These are phyloP conservation scores for Mycena vulgaris DNA, from an alignment of 768 basidiomycete genomes.

Conservation along the genomic window DNA sequence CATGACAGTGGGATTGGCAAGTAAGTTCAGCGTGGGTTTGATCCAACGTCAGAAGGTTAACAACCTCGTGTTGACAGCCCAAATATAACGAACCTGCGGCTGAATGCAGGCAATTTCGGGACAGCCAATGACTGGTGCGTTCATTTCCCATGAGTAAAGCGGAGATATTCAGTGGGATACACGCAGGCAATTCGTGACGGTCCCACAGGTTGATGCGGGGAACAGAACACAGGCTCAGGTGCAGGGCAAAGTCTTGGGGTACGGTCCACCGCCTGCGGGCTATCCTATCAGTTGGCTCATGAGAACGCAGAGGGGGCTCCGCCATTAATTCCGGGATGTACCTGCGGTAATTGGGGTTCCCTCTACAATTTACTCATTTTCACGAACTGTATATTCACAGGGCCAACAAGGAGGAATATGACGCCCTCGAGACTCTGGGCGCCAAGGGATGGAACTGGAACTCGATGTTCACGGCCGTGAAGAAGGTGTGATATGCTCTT, in stretches of 20 bases:
- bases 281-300: background rate
- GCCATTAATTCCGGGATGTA: conserved; percentile 33
- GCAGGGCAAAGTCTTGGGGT: conserved; percentile 28
- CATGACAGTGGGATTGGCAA: conserved; percentile 26
- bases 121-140: conserved; percentile 27
- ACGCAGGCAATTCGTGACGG: conserved; percentile 28
- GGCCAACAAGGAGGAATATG: conserved; percentile 26
- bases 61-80: background rate
- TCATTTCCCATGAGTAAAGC: background rate
- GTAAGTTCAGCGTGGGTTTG: background rate
- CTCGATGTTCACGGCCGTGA: conserved; percentile 19
- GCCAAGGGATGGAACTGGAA: conserved; percentile 32
- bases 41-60: background rate
- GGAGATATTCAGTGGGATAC: background rate
- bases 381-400: background rate
- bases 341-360: conserved; percentile 7
- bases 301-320: background rate
- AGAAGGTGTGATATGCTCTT: conserved; percentile 2
- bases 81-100: conserved; percentile 30
- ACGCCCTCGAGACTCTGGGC: conserved; percentile 29
- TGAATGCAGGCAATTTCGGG: conserved; percentile 25
- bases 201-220: conserved; percentile 18
- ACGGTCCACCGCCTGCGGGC: background rate
- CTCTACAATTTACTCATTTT: too few species aligned
- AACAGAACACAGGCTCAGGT: conserved; percentile 21